phyloP scores from a whole-genome alignment of 768 basidiomycete species.

The Tulasnella sp. region DNA sequence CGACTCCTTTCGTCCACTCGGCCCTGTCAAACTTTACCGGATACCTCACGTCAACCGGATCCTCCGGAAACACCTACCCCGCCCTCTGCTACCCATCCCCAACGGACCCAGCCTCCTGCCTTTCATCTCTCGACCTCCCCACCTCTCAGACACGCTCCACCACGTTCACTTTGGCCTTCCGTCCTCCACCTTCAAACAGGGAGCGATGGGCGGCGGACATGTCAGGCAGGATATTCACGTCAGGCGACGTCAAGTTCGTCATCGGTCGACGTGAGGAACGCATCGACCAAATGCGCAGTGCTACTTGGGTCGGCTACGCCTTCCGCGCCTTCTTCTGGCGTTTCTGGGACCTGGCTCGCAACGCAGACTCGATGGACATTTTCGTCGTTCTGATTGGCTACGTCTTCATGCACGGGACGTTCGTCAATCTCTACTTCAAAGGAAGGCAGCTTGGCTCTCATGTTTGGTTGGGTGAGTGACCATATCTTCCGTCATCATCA shows the following conservation, averaged over 20 bases:
- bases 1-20: slow-evolving; percentile 31
- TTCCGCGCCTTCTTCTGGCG: slow-evolving; percentile 65
- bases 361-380: slow-evolving; percentile 95
- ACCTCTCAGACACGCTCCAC: slow-evolving; percentile 39
- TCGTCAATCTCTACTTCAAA: slow-evolving; percentile 83
- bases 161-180: slow-evolving; percentile 51
- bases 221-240: slow-evolving; percentile 15
- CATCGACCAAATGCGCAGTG: slow-evolving; percentile 70
- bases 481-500: slow-evolving; percentile 29
- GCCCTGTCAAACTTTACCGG: slow-evolving; percentile 50
- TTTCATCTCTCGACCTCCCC: slow-evolving; percentile 37
- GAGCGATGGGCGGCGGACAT: slow-evolving; percentile 12
- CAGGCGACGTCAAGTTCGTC: slow-evolving; percentile 46
- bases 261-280: slow-evolving; percentile 50
- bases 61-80: slow-evolving; percentile 38
- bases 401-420: slow-evolving; percentile 91
- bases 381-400: slow-evolving; percentile 91
- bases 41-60: slow-evolving; percentile 24
- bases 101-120: slow-evolving; percentile 38
- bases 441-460: slow-evolving; percentile 79
- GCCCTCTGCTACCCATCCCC: slow-evolving; percentile 48
- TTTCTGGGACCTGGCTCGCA: slow-evolving; percentile 85
- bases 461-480: slow-evolving; percentile 52
- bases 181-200: slow-evolving; percentile 31
- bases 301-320: slow-evolving; percentile 89